Evolutionary conservation across 768 basidiomycete genomes (phyloP).

Genomic region (Trametopsis cervina): DNA sequence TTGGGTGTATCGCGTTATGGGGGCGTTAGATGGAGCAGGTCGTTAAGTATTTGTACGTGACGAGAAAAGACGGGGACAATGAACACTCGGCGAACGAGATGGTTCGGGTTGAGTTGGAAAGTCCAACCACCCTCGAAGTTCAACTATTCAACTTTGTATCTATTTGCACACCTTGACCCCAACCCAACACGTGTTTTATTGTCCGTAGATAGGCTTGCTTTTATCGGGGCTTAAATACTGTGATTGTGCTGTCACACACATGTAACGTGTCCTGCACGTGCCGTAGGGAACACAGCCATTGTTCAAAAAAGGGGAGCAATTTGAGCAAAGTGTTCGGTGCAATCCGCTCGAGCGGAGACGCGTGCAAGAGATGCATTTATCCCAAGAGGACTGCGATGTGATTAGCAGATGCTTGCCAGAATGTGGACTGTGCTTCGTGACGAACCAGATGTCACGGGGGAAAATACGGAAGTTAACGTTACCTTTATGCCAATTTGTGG

Average conservation of each 20-base stretch:
- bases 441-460: too few species aligned
- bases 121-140: conserved; percentile 12
- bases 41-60: conserved; percentile 18
- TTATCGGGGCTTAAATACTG: conserved; percentile 4
- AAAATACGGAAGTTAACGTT: too few species aligned
- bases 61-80: conserved; percentile 14
- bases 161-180: conserved; percentile 16
- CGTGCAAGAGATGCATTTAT: too few species aligned
- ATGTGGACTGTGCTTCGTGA: too few species aligned
- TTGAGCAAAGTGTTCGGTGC: neutral
- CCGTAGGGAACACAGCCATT: neutral
- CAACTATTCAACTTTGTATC: conserved; percentile 24
- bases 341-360: too few species aligned
- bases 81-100: conserved; percentile 8
- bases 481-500: too few species aligned
- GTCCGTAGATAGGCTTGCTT: neutral
- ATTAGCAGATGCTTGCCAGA: too few species aligned
- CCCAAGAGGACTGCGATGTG: too few species aligned
- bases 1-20: conserved; percentile 16
- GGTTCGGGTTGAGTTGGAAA: conserved; percentile 10
- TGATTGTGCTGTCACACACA: neutral
- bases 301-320: neutral
- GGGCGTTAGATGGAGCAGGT: conserved; percentile 14
- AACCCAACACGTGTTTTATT: conserved; percentile 13
- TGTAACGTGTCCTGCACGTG: conserved; percentile 1